These are phyloP conservation scores for Botrytis galanthina DNA, from an alignment of 2,329 filamentous ascomycete genomes.

Conservation along the genomic window DNA sequence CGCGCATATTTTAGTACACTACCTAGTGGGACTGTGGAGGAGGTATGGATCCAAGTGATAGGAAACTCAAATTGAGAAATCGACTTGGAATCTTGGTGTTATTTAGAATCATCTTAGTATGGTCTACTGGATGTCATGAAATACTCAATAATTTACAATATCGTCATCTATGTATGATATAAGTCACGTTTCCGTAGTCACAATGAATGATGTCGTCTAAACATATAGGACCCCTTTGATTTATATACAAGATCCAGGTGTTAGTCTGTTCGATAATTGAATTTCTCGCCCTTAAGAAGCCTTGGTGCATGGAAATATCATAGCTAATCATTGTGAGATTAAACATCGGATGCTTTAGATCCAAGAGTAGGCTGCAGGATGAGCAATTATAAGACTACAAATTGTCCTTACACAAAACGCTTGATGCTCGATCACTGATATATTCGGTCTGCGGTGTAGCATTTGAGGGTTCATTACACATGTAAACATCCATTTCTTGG, in stretches of 20 bases:
- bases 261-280: background rate
- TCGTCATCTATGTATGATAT: background rate
- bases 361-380: background rate
- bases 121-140: background rate
- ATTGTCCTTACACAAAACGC: background rate
- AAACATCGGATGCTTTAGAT: background rate
- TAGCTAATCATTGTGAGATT: background rate
- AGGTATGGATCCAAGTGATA: background rate
- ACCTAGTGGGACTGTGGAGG: constrained; percentile 1
- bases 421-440: background rate
- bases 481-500: background rate
- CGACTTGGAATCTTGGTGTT: background rate
- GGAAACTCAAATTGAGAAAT: constrained; percentile 1
- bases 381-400: background rate
- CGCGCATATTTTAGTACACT: constrained; percentile 10
- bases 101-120: background rate
- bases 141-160: background rate
- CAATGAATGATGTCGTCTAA: background rate
- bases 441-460: too few relatives aligned
- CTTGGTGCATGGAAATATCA: background rate
- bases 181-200: background rate
- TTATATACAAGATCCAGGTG: background rate
- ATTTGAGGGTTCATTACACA: background rate
- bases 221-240: background rate
- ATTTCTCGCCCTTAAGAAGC: background rate